phyloP scores from a whole-genome alignment of 371 early-diverging fungal species.

The Chytridium lagenaria region DNA sequence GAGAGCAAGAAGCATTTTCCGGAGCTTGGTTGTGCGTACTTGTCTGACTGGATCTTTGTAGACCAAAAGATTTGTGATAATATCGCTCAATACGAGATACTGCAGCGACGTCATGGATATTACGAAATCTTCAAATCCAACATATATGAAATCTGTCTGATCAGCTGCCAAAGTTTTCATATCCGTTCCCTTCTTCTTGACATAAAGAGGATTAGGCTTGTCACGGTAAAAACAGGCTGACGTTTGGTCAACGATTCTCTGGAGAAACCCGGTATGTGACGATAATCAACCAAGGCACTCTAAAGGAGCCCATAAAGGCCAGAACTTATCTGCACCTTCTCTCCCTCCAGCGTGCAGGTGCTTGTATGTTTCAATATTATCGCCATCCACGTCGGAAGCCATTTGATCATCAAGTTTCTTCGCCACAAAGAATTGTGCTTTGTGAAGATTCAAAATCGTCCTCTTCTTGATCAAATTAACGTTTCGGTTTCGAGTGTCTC shows the following conservation, averaged over 20 bases:
- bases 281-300: slow-evolving; percentile 74
- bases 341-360: slow-evolving; percentile 48
- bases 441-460: slow-evolving; percentile 74
- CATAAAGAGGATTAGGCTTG: slow-evolving; percentile 77
- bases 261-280: slow-evolving; percentile 64
- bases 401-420: slow-evolving; percentile 65
- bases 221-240: slow-evolving; percentile 78
- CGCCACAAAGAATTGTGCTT: slow-evolving; percentile 82
- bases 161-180: slow-evolving; percentile 56
- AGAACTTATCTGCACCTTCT: slow-evolving; percentile 50
- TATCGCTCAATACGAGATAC: slow-evolving; percentile 72
- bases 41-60: slow-evolving; percentile 82
- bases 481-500: slow-evolving; percentile 44
- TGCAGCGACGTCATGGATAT: slow-evolving; percentile 73
- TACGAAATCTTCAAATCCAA: slow-evolving; percentile 64
- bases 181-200: slow-evolving; percentile 24
- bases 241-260: slow-evolving; percentile 74
- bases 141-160: slow-evolving; percentile 65
- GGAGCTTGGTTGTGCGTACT: slow-evolving; percentile 70
- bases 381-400: slow-evolving; percentile 34
- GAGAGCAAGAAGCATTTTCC: slow-evolving; percentile 76
- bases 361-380: slow-evolving; percentile 53
- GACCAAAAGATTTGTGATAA: slow-evolving; percentile 77
- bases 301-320: slow-evolving; percentile 88
- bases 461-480: slow-evolving; percentile 66